Evolutionary conservation across 148 eudicot species (phyloP), one percentile per base, ranked within the genome.

Genomic region (Cornus controversa): DNA sequence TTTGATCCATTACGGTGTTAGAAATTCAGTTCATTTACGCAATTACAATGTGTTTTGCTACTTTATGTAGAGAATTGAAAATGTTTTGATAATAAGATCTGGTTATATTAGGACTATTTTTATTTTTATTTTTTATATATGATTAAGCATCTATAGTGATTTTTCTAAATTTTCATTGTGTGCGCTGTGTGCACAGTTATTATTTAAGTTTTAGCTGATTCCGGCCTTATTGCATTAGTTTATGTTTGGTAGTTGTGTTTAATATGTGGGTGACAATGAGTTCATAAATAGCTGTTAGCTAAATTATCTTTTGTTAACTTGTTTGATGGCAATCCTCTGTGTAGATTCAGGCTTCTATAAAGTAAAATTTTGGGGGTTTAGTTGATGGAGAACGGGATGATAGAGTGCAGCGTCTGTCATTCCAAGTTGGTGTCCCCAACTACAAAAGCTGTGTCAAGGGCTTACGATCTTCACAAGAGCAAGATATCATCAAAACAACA

Each of bases 361-460:
- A 66, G 78, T 75, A 62, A 65, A 34, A 45, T 36, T 15, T n/a
- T 25, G 54, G 65, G 75, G 14, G 70, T 77, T n/a, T 58, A 77
- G 81, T 75, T 24, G 42, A 89, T 89, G 91, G 87, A 90, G 87
- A 87, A 88, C 82, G 97, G 97, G 75, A 78, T 89, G 91, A 73
- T 91, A 82, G 94, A 94, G 82, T 94, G 98, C 83, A 92, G 93
- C 79, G 94, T 89, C 79, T 94, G 98, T 86, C 98, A 82, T 82
- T 89, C 94, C 78, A 92, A 89, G 87, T 67, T 94, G 82, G 79
- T 84, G 73, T 80, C 90, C 23, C 97, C 97, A 10, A 29, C 84
- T 53, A 58, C 88, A 20, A 94, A 86, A 85, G 22, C 97, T 24
- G 84, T 92, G 25, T 89, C 97, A 45, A 91, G 85, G 84, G 97